These are phyloP conservation scores for Teunomyces pallodes DNA, from an alignment of 805 yeast genomes.

Conservation along the genomic window DNA sequence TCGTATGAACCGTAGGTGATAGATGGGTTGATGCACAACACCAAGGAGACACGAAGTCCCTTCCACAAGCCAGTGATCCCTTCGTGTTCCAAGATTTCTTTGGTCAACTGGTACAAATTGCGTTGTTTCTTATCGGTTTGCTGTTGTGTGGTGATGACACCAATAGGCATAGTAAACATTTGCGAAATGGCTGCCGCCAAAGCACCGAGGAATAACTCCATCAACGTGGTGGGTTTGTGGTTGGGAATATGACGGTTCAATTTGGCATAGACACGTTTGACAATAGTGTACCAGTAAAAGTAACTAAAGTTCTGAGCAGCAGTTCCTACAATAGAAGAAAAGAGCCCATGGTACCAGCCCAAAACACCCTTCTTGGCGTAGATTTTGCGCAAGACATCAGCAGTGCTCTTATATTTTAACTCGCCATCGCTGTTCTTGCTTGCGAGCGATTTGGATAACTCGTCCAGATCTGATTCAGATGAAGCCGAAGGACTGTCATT, in stretches of 20 bases:
- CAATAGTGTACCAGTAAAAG: slow-evolving; percentile 82
- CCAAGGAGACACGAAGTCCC: slow-evolving; percentile 77
- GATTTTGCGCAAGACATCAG: slow-evolving; percentile 62
- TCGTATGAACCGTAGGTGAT: slow-evolving; percentile 83
- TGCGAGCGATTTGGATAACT: slow-evolving; percentile 7
- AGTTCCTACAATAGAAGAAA: slow-evolving; percentile 64
- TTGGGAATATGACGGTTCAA: slow-evolving; percentile 33
- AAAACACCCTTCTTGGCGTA: slow-evolving; percentile 56
- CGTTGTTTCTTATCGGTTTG: slow-evolving; percentile 50
- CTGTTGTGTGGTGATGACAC: slow-evolving; percentile 62
- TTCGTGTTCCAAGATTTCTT: slow-evolving; percentile 57
- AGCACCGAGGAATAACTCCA: slow-evolving; percentile 73
- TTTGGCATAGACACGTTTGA: slow-evolving; percentile 54
- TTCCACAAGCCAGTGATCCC: slow-evolving; percentile 77
- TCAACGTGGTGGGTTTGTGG: slow-evolving; percentile 50
- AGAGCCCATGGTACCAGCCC: slow-evolving; percentile 73
- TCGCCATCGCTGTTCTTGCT: slow-evolving; percentile 11
- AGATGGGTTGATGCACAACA: slow-evolving; percentile 78
- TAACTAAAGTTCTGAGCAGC: slow-evolving; percentile 80
- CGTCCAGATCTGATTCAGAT: slow-evolving; percentile 1
- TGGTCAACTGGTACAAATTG: slow-evolving; percentile 28
- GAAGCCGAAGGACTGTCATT: slow-evolving; percentile 3
- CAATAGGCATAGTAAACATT: slow-evolving; percentile 76
- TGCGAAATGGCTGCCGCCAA: slow-evolving; percentile 82
- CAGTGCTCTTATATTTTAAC: slow-evolving; percentile 50